These are phyloP conservation scores for Didymella lethalis DNA, from an alignment of 2,329 filamentous ascomycete species.

Conservation along the genomic window DNA sequence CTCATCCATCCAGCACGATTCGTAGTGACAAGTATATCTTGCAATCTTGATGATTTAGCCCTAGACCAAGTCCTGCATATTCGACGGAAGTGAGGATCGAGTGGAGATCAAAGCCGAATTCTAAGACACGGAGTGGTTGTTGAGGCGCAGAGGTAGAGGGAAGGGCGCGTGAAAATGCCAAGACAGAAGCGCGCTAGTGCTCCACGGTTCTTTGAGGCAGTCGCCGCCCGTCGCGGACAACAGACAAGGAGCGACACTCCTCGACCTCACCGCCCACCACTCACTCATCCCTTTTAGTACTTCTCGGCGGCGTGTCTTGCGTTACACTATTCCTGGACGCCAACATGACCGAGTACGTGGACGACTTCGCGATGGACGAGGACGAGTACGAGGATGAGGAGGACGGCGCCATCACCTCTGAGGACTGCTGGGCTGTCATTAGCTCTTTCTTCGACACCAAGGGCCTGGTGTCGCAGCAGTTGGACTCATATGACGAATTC, in stretches of 20 bases:
- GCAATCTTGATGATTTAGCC: not conserved
- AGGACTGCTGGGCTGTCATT: slow-evolving; percentile 99
- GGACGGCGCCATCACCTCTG: slow-evolving; percentile 80
- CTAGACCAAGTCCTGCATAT: not conserved
- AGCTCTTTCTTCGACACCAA: slow-evolving; percentile 96
- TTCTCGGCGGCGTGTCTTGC: slow-evolving; percentile 17
- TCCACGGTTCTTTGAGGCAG: slow-evolving; percentile 31
- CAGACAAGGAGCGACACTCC: slow-evolving; percentile 28
- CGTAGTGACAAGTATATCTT: not conserved
- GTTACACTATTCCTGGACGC: slow-evolving; percentile 18
- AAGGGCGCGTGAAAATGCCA: not conserved
- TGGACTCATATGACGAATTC: slow-evolving; percentile 98
- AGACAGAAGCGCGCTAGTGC: slow-evolving; percentile 17
- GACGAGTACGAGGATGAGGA: slow-evolving; percentile 68
- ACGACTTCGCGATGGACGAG: slow-evolving; percentile 71
- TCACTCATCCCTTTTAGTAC: slow-evolving; percentile 19
- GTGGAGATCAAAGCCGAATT: no score
- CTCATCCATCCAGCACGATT: not conserved
- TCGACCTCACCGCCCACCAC: slow-evolving; percentile 23
- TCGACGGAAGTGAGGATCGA: no score
- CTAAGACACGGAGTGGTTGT: no score
- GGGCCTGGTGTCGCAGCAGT: slow-evolving; percentile 94
- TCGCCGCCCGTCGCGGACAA: slow-evolving; percentile 35
- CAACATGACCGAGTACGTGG: slow-evolving; percentile 61
- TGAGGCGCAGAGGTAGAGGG: no score